These are phyloP conservation scores for Sherardia arvensis DNA, from an alignment of 257 asterid genomes.

Conservation along the genomic window DNA sequence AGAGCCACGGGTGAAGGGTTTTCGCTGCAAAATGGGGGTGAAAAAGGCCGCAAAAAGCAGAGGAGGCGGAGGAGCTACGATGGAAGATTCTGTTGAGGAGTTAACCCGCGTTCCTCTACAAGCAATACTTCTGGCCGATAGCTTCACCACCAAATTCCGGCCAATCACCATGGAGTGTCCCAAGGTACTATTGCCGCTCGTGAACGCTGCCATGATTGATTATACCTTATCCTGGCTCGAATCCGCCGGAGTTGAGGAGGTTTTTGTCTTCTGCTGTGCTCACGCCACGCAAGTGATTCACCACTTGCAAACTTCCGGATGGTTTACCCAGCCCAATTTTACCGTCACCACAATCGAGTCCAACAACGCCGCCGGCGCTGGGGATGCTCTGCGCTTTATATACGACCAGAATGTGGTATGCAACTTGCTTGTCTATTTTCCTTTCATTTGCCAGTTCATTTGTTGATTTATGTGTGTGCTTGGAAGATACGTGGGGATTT, in stretches of 20 bases:
- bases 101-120: constrained; percentile 66
- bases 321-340: constrained; percentile 70
- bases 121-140: constrained; percentile 88
- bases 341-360: constrained; percentile 73
- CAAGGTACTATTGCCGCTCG: constrained; percentile 80
- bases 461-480: constrained; percentile 15
- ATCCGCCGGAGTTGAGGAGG: constrained; percentile 93
- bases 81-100: constrained; percentile 66
- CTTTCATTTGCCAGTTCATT: neutral
- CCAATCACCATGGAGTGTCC: constrained; percentile 96
- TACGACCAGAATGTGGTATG: constrained; percentile 82
- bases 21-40: constrained; percentile 43
- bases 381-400: constrained; percentile 84
- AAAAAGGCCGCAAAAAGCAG: constrained; percentile 46
- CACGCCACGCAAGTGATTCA: constrained; percentile 85
- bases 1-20: neutral
- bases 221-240: constrained; percentile 95
- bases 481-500: constrained; percentile 84
- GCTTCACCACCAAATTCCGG: constrained; percentile 90
- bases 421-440: constrained; percentile 8
- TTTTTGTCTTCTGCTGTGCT: constrained; percentile 90
- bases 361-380: constrained; percentile 68
- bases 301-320: constrained; percentile 57
- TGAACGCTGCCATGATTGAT: constrained; percentile 89
- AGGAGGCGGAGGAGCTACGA: constrained; percentile 30